phyloP scores from a whole-genome alignment of 805 yeast species.

The Tanozyma kutaoensis region DNA sequence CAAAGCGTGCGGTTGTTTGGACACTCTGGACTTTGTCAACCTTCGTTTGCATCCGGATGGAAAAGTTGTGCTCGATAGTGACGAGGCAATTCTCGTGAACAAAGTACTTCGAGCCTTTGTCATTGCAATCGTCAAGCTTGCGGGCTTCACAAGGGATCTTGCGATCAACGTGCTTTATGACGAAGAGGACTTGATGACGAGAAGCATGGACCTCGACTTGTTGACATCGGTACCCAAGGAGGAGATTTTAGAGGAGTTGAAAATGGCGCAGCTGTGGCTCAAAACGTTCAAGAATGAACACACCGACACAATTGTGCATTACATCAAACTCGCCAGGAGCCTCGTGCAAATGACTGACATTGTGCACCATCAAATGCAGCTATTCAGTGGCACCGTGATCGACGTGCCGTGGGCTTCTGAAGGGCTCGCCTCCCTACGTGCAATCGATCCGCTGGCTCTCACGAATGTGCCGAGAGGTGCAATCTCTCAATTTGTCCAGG shows the following conservation, averaged over 20 bases:
- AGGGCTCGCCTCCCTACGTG: no score
- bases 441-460: no score
- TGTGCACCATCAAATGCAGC: no score
- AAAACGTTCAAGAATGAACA: no score
- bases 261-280: no score
- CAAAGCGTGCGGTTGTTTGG: constrained; percentile 3
- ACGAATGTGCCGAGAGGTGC: constrained; percentile 2
- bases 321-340: no score
- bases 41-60: constrained; percentile 3
- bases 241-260: constrained; percentile 14
- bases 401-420: no score
- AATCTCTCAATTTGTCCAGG: constrained; percentile 23
- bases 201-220: constrained; percentile 39
- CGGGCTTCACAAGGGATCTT: constrained; percentile 31
- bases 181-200: constrained; percentile 63
- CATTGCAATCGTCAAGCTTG: constrained; percentile 40
- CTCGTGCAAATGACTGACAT: no score
- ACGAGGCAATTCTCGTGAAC: constrained; percentile 26
- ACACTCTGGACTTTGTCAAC: constrained; percentile 3
- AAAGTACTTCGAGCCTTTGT: constrained; percentile 37
- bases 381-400: no score
- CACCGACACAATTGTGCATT: no score
- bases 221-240: constrained; percentile 11
- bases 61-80: constrained; percentile 1
- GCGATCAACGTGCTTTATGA: constrained; percentile 53